Percentiles rank a stretch among this genome's conserved stretches.
Evolutionary conservation across 768 basidiomycete species (phyloP).

Genomic region (Russula dissimulans): DNA sequence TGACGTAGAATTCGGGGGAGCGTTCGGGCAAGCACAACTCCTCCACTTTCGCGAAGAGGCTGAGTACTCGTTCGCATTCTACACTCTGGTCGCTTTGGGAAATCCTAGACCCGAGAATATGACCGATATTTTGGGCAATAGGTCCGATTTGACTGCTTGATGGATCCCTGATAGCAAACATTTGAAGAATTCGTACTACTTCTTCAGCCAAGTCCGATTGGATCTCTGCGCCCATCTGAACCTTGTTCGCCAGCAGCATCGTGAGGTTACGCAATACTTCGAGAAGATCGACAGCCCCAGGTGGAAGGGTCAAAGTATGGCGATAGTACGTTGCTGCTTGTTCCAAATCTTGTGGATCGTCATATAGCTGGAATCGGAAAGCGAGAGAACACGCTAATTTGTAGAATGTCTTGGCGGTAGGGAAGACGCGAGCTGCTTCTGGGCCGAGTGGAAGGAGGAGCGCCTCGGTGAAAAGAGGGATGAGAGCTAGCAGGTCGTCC

Average conservation of each 20-base stretch:
- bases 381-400: not conserved
- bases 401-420: not conserved
- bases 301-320: not conserved
- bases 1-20: not conserved
- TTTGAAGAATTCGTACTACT: not conserved
- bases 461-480: not conserved
- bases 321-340: not conserved
- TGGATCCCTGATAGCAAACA: not conserved
- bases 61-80: not conserved
- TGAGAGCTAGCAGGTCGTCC: not conserved
- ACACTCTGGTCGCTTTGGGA: not conserved
- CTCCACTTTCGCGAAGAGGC: not conserved
- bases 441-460: slow-evolving; percentile 3
- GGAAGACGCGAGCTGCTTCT: not conserved
- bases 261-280: slow-evolving; percentile 1
- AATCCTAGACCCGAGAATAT: not conserved
- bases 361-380: not conserved
- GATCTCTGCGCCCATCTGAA: not conserved
- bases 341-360: not conserved
- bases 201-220: not conserved
- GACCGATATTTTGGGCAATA: not conserved
- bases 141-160: not conserved
- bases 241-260: not conserved
- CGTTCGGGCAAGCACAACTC: not conserved
- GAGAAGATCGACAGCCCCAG: not conserved